Percentiles rank a stretch among this genome's conserved stretches.
Evolutionary conservation across 805 yeast species (phyloP).

Genomic region (Candida coleopterorum): DNA sequence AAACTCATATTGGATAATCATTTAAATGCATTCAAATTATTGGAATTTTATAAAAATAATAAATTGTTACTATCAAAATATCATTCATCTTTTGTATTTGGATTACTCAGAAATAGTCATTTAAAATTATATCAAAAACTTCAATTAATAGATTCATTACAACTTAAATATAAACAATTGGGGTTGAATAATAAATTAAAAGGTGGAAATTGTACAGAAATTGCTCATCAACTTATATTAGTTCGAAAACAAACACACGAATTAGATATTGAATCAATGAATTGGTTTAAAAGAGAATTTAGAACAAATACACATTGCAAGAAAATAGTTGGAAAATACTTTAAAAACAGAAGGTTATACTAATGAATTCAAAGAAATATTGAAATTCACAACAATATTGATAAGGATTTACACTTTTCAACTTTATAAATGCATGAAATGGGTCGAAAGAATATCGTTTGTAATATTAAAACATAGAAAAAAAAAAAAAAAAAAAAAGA

Average conservation of each 20-base stretch:
- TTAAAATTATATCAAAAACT: constrained; percentile 16
- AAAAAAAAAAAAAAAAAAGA: too few species aligned
- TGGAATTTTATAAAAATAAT: constrained; percentile 17
- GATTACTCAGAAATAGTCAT: constrained; percentile 19
- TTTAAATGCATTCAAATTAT: constrained; percentile 18
- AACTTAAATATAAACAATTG: constrained; percentile 5
- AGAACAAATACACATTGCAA: too few species aligned
- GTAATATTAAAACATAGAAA: too few species aligned
- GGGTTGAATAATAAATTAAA: constrained; percentile 13
- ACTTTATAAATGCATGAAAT: too few species aligned
- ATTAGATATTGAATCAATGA: not conserved
- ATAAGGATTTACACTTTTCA: too few species aligned
- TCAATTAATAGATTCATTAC: constrained; percentile 8
- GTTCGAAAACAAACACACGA: constrained; percentile 5
- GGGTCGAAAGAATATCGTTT: too few species aligned
- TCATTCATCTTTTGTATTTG: constrained; percentile 21
- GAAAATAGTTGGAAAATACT: too few species aligned
- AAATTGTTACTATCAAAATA: constrained; percentile 16
- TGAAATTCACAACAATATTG: too few species aligned
- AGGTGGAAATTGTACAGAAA: constrained; percentile 13
- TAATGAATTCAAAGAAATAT: too few species aligned
- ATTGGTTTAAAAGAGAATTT: constrained; percentile 4
- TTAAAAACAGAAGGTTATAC: too few species aligned
- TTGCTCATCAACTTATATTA: constrained; percentile 8
- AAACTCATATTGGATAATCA: constrained; percentile 26